Conservation (phyloP, 345 rosid species). For the Linum tenue region DNA sequence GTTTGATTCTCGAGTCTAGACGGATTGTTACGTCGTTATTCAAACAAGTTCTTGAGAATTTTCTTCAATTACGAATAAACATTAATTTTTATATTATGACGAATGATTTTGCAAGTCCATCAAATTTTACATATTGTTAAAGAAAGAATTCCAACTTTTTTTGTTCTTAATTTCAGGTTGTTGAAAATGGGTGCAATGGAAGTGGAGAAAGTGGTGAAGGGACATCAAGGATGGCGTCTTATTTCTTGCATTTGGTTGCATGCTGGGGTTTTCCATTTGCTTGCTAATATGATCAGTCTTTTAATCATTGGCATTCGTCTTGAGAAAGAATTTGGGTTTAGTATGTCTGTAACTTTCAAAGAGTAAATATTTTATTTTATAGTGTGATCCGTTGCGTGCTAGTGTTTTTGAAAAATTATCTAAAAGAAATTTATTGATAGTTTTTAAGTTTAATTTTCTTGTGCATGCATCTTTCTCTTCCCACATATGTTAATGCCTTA, state of each 20-base stretch:
- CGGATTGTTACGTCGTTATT: too few species aligned
- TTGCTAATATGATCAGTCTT: slow-evolving; percentile 28
- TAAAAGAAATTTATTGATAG: not conserved
- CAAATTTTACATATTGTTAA: too few species aligned
- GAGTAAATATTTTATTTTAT: not conserved
- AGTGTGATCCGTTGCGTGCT: not conserved
- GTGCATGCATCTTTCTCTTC: too few species aligned
- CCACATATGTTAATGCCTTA: too few species aligned
- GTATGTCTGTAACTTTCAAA: slow-evolving; percentile 10
- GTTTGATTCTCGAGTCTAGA: too few species aligned
- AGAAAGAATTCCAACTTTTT: not conserved
- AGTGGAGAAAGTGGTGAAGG: slow-evolving; percentile 13
- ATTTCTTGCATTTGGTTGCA: slow-evolving; percentile 29
- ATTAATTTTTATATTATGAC: too few species aligned
- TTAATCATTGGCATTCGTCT: slow-evolving; percentile 24
- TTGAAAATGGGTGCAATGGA: slow-evolving; percentile 25
- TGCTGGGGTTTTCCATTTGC: slow-evolving; percentile 27
- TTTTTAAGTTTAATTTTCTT: not conserved
- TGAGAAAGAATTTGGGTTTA: slow-evolving; percentile 18
- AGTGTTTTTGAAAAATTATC: not conserved
- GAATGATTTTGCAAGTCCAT: too few species aligned
- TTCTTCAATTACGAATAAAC: too few species aligned
- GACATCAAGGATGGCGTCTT: slow-evolving; percentile 22
- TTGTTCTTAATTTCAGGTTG: slow-evolving; percentile 12
- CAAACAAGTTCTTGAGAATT: too few species aligned